Evolutionary conservation across 768 basidiomycete genomes (phyloP).

Genomic region (Podaxis mareebaensis): DNA sequence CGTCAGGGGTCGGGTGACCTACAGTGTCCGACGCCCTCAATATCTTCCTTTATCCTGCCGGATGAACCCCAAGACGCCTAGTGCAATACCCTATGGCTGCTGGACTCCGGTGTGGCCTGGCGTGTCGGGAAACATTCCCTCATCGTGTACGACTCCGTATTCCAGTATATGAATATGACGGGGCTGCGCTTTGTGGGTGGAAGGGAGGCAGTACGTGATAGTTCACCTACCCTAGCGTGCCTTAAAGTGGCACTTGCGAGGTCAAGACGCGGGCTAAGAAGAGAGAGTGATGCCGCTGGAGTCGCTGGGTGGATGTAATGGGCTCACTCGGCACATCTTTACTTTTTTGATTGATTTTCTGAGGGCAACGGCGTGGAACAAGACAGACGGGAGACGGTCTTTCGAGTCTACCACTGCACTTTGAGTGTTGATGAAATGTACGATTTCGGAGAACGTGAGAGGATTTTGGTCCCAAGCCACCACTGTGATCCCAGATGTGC

Average conservation of each 20-base stretch:
- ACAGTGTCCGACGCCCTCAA: background rate
- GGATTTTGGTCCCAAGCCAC: slow-evolving; percentile 12
- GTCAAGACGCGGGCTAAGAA: background rate
- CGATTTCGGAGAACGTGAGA: slow-evolving; percentile 18
- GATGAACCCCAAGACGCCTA: background rate
- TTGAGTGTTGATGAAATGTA: slow-evolving; percentile 21
- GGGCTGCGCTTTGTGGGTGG: background rate
- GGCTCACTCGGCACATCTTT: background rate
- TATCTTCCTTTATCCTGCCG: background rate
- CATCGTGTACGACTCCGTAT: background rate
- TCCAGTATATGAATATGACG: background rate
- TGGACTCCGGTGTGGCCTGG: background rate
- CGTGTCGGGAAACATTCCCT: background rate
- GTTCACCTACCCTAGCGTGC: background rate
- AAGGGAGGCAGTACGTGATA: background rate
- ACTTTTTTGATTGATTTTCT: background rate
- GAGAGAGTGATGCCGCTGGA: background rate
- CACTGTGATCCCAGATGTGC: slow-evolving; percentile 3
- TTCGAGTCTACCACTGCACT: slow-evolving; percentile 15
- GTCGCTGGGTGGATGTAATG: background rate
- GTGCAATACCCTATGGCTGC: background rate
- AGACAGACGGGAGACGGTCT: slow-evolving; percentile 10
- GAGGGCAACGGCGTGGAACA: background rate
- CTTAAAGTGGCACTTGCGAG: background rate
- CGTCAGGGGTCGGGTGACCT: background rate